Conservation (phyloP, 148 eudicot genomes). For the Silene uniflora region DNA sequence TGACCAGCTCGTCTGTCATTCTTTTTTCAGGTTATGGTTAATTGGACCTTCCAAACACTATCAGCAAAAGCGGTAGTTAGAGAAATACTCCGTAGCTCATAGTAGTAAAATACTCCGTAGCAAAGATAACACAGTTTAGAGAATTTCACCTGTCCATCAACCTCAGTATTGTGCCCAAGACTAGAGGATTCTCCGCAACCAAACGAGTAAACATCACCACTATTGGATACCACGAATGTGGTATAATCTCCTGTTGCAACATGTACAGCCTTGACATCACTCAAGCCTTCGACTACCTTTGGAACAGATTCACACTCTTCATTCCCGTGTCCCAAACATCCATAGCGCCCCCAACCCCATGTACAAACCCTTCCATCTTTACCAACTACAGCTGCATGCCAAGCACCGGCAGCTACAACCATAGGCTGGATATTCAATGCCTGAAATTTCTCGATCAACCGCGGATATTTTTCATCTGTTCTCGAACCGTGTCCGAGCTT, state of each 20-base stretch:
- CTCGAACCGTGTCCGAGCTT: slow-evolving; percentile 87
- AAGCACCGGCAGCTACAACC: slow-evolving; percentile 88
- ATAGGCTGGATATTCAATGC: slow-evolving; percentile 70
- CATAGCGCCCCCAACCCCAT: slow-evolving; percentile 98
- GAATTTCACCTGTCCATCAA: slow-evolving; percentile 52
- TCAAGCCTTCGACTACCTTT: slow-evolving; percentile 72
- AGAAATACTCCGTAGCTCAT: too few relatives aligned
- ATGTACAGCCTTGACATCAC: slow-evolving; percentile 73
- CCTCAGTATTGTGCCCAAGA: slow-evolving; percentile 64
- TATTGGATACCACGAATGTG: slow-evolving; percentile 75
- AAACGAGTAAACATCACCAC: slow-evolving; percentile 80
- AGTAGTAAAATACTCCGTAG: too few relatives aligned
- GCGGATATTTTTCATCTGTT: slow-evolving; percentile 74
- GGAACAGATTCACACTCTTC: slow-evolving; percentile 82
- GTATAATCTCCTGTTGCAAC: slow-evolving; percentile 95
- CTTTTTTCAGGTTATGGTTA: too few relatives aligned
- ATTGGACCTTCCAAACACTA: too few relatives aligned
- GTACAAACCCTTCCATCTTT: slow-evolving; percentile 95
- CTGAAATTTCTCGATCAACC: slow-evolving; percentile 64
- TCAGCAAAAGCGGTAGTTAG: too few relatives aligned
- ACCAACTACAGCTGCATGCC: slow-evolving; percentile 96
- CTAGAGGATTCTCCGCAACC: slow-evolving; percentile 94
- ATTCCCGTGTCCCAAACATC: slow-evolving; percentile 89
- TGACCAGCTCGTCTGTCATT: too few relatives aligned
- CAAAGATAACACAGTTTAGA: background rate